phyloP scores from a whole-genome alignment of 257 asterid genomes.

The Rauvolfia tetraphylla region DNA sequence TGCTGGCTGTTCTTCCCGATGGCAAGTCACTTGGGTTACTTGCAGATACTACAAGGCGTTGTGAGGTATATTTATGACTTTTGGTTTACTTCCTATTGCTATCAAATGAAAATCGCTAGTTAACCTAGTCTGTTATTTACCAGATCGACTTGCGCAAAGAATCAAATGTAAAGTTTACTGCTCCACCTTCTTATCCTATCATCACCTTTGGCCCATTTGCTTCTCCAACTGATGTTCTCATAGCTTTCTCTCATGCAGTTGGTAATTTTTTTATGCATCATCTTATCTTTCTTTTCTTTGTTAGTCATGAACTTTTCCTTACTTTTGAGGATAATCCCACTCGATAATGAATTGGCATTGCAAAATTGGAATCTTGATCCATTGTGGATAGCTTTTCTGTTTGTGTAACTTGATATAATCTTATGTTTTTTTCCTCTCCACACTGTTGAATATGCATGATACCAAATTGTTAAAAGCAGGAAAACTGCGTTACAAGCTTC shows the following conservation, averaged over 20 bases:
- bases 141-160: constrained; percentile 87
- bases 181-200: constrained; percentile 62
- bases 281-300: constrained; percentile 7
- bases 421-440: background rate
- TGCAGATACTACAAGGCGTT: constrained; percentile 87
- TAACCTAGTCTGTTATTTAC: constrained; percentile 21
- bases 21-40: constrained; percentile 91
- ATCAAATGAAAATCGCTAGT: constrained; percentile 10
- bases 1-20: constrained; percentile 77
- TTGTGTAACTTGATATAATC: background rate
- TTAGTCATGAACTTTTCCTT: background rate
- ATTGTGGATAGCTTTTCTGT: background rate
- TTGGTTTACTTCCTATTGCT: constrained; percentile 6
- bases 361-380: background rate
- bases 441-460: background rate
- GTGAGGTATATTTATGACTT: constrained; percentile 61
- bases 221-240: constrained; percentile 82
- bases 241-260: constrained; percentile 65
- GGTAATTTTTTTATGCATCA: constrained; percentile 43
- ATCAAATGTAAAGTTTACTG: constrained; percentile 52
- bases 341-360: background rate
- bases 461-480: background rate
- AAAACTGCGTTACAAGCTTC: background rate
- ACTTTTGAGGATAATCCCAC: background rate
- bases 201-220: constrained; percentile 90